Evolutionary conservation across 306 rosid genomes (phyloP).

Genomic region (Acacia melanoxylon): DNA sequence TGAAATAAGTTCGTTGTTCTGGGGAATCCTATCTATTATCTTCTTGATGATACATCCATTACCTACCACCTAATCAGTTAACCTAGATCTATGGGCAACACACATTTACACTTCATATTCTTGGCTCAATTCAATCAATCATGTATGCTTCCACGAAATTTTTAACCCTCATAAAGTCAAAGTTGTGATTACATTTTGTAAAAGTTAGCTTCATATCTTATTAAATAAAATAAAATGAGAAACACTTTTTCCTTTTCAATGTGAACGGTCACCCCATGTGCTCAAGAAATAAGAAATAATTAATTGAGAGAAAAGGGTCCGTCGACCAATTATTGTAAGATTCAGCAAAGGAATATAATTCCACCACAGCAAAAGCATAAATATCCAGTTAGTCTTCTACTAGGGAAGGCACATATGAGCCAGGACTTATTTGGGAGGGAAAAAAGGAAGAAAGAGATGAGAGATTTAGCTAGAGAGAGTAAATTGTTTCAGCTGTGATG

Average conservation of each 20-base stretch:
- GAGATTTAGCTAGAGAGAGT: neutral
- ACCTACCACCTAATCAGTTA: neutral
- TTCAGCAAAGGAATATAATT: neutral
- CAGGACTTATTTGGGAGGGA: neutral
- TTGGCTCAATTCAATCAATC: neutral
- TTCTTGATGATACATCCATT: neutral
- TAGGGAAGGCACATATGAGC: neutral
- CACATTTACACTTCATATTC: neutral
- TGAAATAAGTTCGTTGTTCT: neutral
- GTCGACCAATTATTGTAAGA: neutral
- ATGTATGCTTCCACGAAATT: neutral
- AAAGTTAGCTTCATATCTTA: neutral
- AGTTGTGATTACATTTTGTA: neutral
- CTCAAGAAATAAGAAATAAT: neutral
- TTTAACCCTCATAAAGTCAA: neutral
- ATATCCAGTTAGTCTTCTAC: neutral
- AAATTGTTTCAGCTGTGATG: neutral
- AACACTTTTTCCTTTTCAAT: neutral
- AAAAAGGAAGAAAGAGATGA: neutral
- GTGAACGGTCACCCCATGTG: neutral
- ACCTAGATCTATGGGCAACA: neutral
- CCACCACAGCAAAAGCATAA: neutral
- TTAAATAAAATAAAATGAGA: neutral
- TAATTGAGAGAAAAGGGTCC: neutral
- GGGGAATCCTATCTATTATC: neutral